Base-by-base conservation (phyloP, 108 stramenopile species). In the Nitzschia inconspicua region DNA sequence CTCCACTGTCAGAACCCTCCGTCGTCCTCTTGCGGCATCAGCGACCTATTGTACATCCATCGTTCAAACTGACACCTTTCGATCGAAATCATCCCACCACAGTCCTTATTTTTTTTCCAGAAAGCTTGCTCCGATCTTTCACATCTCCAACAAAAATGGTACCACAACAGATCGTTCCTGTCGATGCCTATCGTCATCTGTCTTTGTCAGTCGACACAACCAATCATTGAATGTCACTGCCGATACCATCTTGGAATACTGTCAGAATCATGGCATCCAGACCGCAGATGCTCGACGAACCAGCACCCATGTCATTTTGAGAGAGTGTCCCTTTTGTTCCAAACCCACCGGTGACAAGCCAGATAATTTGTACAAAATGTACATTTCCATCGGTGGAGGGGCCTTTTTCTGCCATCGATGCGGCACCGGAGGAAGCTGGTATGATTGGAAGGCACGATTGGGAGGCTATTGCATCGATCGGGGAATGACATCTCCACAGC, bases 391-490 rank as follows among this genome's bases (percentile, higher is more conserved):
- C 14, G 72, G 72, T 0, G 72, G 76, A 10, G 96, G 94, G n/a
- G 90, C 92, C 1, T 97, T 84, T 61, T 94, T 91, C 65, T 97
- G 96, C 73, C 94, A 95, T 76, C 82, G 96, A 22, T 97, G 96
- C 63, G 92, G 91, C 0, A 60, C 76, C 36, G 77, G 83, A 7
- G 96, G 96, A 0, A 78, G 76, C 32, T 97, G 96, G 96, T 96
- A 80, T 57, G 95, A 95, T 65, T 93, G 95, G 48, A 95, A 93
- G 72, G 68, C 70, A n/a, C 53, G 65, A 1, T 36, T 92, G 20
- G 70, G 74, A 26, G 85, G 87, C 23, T 83, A 65, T 26, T 44
- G 47, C 40, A 35, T 59, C 16, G 40, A 56, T 19, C 13, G 53
- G 53, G 53, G 53, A 14, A 16, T 32, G 4, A 34, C 32, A 19